These are phyloP conservation scores for Paramecium tetraurelia DNA, from an alignment of 73 alveolate species.

Conservation along the genomic window DNA sequence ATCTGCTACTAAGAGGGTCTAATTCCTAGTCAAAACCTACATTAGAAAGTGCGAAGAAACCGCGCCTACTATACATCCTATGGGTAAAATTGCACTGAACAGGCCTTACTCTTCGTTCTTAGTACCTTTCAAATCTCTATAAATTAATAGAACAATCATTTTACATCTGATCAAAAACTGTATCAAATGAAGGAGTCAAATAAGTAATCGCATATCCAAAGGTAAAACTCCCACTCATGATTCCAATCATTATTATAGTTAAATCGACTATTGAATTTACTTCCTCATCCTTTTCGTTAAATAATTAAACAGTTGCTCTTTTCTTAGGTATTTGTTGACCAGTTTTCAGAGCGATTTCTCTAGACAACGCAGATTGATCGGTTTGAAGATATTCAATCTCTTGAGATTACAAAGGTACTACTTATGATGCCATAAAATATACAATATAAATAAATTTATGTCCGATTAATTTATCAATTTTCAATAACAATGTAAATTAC, in stretches of 20 bases:
- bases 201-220: not conserved
- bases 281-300: not conserved
- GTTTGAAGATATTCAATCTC: not conserved
- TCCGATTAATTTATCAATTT: not conserved
- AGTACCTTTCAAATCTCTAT: not conserved
- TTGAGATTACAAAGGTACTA: not conserved
- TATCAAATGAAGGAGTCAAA: not conserved
- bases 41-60: not conserved
- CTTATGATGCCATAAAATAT: not conserved
- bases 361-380: not conserved
- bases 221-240: not conserved
- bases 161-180: not conserved
- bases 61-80: constrained; percentile 30
- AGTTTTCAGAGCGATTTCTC: not conserved
- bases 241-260: not conserved
- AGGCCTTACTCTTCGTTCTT: not conserved
- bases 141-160: not conserved
- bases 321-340: not conserved
- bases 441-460: not conserved
- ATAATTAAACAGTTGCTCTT: not conserved
- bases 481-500: not conserved
- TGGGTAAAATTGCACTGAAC: constrained; percentile 1
- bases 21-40: not conserved
- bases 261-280: not conserved
- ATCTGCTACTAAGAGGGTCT: not conserved